Conservation (phyloP, 768 basidiomycete genomes). For the Lanmaoa pseudosensibilis region DNA sequence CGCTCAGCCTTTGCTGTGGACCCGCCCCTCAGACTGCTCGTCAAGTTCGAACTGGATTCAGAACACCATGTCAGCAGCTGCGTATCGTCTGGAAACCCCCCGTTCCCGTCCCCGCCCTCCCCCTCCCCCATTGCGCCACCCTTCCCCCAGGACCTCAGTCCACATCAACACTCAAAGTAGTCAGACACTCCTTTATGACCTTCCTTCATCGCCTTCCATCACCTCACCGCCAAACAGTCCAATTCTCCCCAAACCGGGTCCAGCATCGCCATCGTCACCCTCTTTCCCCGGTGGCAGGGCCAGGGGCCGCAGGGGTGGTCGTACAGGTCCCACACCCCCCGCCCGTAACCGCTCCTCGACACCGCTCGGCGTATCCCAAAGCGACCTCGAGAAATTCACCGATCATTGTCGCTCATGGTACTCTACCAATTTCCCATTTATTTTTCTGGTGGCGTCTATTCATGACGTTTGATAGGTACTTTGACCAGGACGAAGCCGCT, state of each 20-base stretch:
- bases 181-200: slow-evolving; percentile 74
- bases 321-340: slow-evolving; percentile 50
- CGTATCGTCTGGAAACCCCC: slow-evolving; percentile 64
- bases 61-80: slow-evolving; percentile 55
- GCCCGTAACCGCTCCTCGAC: slow-evolving; percentile 66
- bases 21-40: slow-evolving; percentile 3
- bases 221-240: slow-evolving; percentile 58
- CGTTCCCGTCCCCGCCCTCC: slow-evolving; percentile 57
- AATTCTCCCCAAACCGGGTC: slow-evolving; percentile 36
- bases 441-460: slow-evolving; percentile 1
- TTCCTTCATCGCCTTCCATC: slow-evolving; percentile 58
- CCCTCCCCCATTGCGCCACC: slow-evolving; percentile 58
- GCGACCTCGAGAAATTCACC: slow-evolving; percentile 77
- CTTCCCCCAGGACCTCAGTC: slow-evolving; percentile 47
- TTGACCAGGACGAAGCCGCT: slow-evolving; percentile 74
- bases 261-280: slow-evolving; percentile 60
- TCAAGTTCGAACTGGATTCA: slow-evolving; percentile 37
- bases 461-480: slow-evolving; percentile 59
- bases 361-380: slow-evolving; percentile 61
- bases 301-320: slow-evolving; percentile 48
- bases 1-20: slow-evolving; percentile 4
- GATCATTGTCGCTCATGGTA: slow-evolving; percentile 79
- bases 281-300: slow-evolving; percentile 49
- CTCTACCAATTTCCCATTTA: slow-evolving; percentile 12
- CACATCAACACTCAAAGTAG: slow-evolving; percentile 45